A percentile compares a stretch with the other conserved stretches of the same genome.
These are phyloP conservation scores for Recurvomyces mirabilis DNA, from an alignment of 495 filamentous ascomycete species.

Conservation along the genomic window DNA sequence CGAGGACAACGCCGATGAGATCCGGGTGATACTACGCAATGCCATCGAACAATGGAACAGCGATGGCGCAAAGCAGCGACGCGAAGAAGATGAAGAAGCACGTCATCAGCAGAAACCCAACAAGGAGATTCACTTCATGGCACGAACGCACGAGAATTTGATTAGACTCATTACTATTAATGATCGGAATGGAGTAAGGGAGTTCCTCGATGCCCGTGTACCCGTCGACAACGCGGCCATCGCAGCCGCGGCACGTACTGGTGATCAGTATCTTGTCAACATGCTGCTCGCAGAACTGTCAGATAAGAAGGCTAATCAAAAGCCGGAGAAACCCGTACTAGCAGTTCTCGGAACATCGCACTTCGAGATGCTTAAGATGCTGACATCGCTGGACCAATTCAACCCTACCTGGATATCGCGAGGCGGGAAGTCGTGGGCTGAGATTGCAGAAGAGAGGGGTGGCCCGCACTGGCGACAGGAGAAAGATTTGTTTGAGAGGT, in stretches of 20 bases:
- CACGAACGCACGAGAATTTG: slow-evolving; percentile 52
- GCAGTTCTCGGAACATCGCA: slow-evolving; percentile 89
- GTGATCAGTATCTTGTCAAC: slow-evolving; percentile 76
- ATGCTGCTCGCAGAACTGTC: slow-evolving; percentile 79
- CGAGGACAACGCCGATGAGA: slow-evolving; percentile 51
- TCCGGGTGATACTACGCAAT: slow-evolving; percentile 39
- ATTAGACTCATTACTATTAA: slow-evolving; percentile 71
- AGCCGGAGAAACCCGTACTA: slow-evolving; percentile 69
- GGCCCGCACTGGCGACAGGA: slow-evolving; percentile 88
- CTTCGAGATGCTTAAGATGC: slow-evolving; percentile 63
- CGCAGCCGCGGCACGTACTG: slow-evolving; percentile 83
- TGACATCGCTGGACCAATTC: slow-evolving; percentile 67
- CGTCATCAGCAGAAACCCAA: slow-evolving; percentile 43
- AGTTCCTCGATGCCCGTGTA: slow-evolving; percentile 63
- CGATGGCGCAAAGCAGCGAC: slow-evolving; percentile 26
- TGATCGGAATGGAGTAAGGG: slow-evolving; percentile 65
- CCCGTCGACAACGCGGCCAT: slow-evolving; percentile 76
- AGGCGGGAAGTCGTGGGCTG: slow-evolving; percentile 63
- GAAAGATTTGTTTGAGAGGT: slow-evolving; percentile 64
- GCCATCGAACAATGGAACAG: slow-evolving; percentile 30
- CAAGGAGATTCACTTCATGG: slow-evolving; percentile 28
- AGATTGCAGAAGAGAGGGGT: slow-evolving; percentile 67
- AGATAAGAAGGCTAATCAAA: slow-evolving; percentile 51
- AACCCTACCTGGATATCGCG: slow-evolving; percentile 56
- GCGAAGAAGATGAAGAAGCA: slow-evolving; percentile 28